These are phyloP conservation scores for Mycena kentingensis DNA, from an alignment of 768 basidiomycete species.

Conservation along the genomic window DNA sequence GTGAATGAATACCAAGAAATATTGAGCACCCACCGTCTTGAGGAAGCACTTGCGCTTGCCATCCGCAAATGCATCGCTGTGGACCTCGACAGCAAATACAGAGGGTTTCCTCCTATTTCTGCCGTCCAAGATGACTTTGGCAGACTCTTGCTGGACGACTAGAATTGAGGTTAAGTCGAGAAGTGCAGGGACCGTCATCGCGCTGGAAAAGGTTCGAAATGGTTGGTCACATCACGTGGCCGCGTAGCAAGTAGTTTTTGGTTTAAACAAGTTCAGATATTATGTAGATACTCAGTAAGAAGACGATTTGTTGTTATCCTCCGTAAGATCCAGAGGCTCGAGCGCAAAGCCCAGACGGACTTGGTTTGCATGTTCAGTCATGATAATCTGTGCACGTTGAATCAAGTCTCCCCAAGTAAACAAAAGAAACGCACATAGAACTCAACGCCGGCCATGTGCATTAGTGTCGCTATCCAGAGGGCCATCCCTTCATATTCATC, in stretches of 20 bases:
- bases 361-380: constrained; percentile 12
- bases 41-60: constrained; percentile 5
- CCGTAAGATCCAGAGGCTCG: constrained; percentile 16
- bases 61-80: constrained; percentile 5
- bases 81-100: constrained; percentile 7
- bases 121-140: constrained; percentile 3
- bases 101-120: constrained; percentile 8
- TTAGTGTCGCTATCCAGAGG: constrained; percentile 28
- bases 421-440: constrained; percentile 23
- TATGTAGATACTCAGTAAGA: too few species aligned
- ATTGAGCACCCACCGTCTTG: constrained; percentile 4
- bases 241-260: too few species aligned
- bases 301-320: constrained; percentile 1
- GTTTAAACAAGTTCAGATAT: too few species aligned
- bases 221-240: too few species aligned
- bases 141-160: not conserved
- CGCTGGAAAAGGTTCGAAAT: too few species aligned
- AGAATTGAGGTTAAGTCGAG: constrained; percentile 2
- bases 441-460: constrained; percentile 27
- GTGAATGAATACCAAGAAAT: not conserved
- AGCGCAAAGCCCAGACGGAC: constrained; percentile 19
- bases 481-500: constrained; percentile 23
- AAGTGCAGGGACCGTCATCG: not conserved
- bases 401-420: not conserved
- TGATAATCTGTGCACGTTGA: constrained; percentile 12